Evolutionary conservation across 495 filamentous ascomycete genomes (phyloP), one percentile per base, ranked within the genome.

Genomic region (Xylaria grammica): DNA sequence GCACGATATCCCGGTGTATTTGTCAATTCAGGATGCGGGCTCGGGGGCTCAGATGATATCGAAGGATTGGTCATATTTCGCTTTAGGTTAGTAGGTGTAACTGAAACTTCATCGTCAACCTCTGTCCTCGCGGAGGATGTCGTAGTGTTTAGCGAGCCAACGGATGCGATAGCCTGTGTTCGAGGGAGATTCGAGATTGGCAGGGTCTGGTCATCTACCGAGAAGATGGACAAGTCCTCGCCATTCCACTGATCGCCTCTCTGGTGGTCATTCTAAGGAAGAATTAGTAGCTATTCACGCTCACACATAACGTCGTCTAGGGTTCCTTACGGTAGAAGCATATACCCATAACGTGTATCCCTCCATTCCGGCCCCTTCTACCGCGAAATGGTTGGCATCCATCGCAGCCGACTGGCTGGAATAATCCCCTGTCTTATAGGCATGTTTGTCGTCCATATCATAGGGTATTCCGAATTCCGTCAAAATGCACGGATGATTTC

Each of bases 391-490:
- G 70, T 97, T 98, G 29, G 95, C 95, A 81, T 99, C 95, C 90
- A 98, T 93, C 20, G 95, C 96, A 11, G 90, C 88, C 32, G 89
- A 91, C 70, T 99, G 95, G 66, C 92, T 97, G 58, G 91, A 89
- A 71, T 96, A 99, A 69, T 99, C 90, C 3, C 95, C 95, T n/a
- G 93, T 96, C 73, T 91, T 90, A 75, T 99, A 99, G 1, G 95
- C 95, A 66, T 93, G 78, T 76, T 97, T 91, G 61, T 96, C 86
- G 70, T 99, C 94, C 95, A 99, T 99, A 74, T 99, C 96, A 72
- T 97, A 99, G 0, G 95, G 95, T 64, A 98, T 97, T 26, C 95
- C 95, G 68, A 97, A 97, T 70, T 99, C 95, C 1, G 91, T 96
- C 73, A 97, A 90, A 11, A 99, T 78, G 67, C 94, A 90, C 1